Evolutionary conservation across 306 rosid species (phyloP).

Genomic region (Lagenaria siceraria): DNA sequence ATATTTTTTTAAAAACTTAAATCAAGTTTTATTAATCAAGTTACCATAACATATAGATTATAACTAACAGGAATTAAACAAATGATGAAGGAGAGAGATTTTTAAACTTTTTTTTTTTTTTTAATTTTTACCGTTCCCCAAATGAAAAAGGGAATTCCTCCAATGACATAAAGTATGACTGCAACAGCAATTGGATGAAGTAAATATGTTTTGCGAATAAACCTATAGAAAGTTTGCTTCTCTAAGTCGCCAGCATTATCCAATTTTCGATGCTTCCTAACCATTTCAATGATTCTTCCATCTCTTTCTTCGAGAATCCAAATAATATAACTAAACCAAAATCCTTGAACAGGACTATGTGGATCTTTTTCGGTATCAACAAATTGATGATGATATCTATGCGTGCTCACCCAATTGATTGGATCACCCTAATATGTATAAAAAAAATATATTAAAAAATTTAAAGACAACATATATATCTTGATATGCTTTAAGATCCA

Average conservation of each 20-base stretch:
- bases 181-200: slow-evolving; percentile 12
- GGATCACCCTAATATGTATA: slow-evolving; percentile 50
- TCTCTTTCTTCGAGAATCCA: slow-evolving; percentile 13
- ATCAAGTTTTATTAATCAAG: no score
- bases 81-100: neutral
- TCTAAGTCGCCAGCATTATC: slow-evolving; percentile 56
- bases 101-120: no score
- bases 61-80: neutral
- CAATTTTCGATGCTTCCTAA: no score
- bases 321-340: slow-evolving; percentile 72
- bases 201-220: slow-evolving; percentile 44
- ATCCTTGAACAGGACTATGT: slow-evolving; percentile 67
- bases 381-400: slow-evolving; percentile 76
- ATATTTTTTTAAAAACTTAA: no score
- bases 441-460: no score
- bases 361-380: slow-evolving; percentile 78
- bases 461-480: neutral
- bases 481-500: no score
- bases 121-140: slow-evolving; percentile 68
- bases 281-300: no score
- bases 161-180: slow-evolving; percentile 46
- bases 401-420: slow-evolving; percentile 80
- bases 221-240: slow-evolving; percentile 61
- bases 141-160: slow-evolving; percentile 69
- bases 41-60: neutral